Conservation (phyloP, 2,329 filamentous ascomycete species). For the Chaetomiaceae sp. region DNA sequence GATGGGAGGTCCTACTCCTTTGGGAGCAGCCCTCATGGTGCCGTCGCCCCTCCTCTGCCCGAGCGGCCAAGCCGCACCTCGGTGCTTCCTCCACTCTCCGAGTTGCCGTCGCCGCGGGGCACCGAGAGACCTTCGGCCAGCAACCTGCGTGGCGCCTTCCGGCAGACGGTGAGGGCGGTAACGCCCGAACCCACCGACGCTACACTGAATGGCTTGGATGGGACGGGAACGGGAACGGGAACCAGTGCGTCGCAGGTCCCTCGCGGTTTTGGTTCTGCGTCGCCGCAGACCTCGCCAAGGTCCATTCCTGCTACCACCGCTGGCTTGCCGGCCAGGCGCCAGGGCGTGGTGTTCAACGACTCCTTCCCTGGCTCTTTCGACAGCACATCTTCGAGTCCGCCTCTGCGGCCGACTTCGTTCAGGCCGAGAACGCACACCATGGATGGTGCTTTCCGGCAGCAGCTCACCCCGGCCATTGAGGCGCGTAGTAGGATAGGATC, state of each 20-base stretch:
- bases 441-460: conserved; percentile 51
- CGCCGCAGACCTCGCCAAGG: conserved; percentile 46
- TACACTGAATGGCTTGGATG: conserved; percentile 28
- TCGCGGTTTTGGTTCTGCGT: conserved; percentile 34
- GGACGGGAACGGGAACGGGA: conserved; percentile 19
- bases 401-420: conserved; percentile 36
- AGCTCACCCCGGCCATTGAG: conserved; percentile 40
- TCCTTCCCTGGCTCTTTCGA: conserved; percentile 49
- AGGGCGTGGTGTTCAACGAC: conserved; percentile 60
- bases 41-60: conserved; percentile 19
- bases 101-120: conserved; percentile 25
- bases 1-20: conserved; percentile 29
- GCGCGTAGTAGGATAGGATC: conserved; percentile 65
- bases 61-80: conserved; percentile 20
- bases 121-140: conserved; percentile 30
- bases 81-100: conserved; percentile 27
- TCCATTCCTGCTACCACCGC: conserved; percentile 35
- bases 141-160: conserved; percentile 29
- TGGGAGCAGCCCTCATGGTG: conserved; percentile 24
- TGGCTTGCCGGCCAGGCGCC: conserved; percentile 38
- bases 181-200: conserved; percentile 56
- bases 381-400: conserved; percentile 41
- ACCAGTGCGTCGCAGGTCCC: conserved; percentile 22
- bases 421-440: conserved; percentile 56
- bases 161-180: conserved; percentile 56